Evolutionary conservation across 495 filamentous ascomycete species (phyloP), one percentile per base, ranked within the genome.

Genomic region (Penicillium verhagenii): DNA sequence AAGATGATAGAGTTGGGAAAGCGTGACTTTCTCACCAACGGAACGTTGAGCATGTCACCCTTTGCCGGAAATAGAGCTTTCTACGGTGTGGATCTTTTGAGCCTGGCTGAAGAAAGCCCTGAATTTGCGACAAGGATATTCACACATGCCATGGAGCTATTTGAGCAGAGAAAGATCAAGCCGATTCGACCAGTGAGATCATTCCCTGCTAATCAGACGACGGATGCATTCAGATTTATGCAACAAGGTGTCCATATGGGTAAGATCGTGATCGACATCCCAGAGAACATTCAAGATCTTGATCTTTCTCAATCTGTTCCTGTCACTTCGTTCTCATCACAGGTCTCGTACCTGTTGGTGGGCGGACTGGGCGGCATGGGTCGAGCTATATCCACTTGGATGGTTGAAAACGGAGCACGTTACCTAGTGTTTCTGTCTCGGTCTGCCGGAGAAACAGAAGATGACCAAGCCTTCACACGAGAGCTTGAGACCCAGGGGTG

Each of bases 171-270:
- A 0, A 40, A 75, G 9, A 56, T 80, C 18, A 61, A 58, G 24
- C 70, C 75, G 0, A 74, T 80, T 38, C n/a, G 42, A 4, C 64
- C 66, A 0, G 52, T 66, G n/a, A 67, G 45, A 1, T 54, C 48
- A 4, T 74, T 66, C 47, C 16, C 20, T 0, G 60, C 67, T 38
- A 43, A 50, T 5, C 25, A 67, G 0, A 49, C 65, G 0, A 20
- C 38, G 1, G 44, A 53, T 3, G 72, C 72, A 0, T 64, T 77
- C 24, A 19, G 47, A 0, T 65, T 57, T 40, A 69, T 82, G 49
- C 70, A 69, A 2, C 23, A 47, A n/a, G 76, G 72, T 5, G 47
- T 58, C 1, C 75, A 77, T 43, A 70, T 76, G 6, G 78, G 79
- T 3, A 82, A 81, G 50, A 62, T 80, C 2, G 39, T 72, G 2